phyloP scores from a whole-genome alignment of 352 stramenopile genomes.

The Elongisporangium anandrum region DNA sequence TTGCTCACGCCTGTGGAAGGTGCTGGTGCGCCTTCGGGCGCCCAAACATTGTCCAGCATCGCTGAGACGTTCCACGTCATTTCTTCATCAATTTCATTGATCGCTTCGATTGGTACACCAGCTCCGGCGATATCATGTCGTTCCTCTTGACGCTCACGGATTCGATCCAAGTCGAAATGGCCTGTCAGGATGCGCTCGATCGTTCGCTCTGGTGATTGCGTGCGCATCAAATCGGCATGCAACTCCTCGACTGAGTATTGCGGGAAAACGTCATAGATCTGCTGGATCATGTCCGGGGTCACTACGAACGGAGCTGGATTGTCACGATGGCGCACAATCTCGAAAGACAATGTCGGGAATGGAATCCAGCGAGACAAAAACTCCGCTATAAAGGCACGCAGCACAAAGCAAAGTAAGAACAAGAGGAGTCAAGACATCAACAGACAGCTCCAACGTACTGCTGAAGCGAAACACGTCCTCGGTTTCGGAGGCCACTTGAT shows the following conservation, averaged over 20 bases:
- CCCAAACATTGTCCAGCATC: conserved; percentile 25
- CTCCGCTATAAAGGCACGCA: conserved; percentile 36
- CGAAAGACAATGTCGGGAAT: conserved; percentile 71
- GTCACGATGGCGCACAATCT: conserved; percentile 59
- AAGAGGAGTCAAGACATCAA: not conserved
- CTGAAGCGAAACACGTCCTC: conserved; percentile 73
- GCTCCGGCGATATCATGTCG: conserved; percentile 14
- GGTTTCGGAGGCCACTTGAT: conserved; percentile 1
- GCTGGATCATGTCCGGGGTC: conserved; percentile 66
- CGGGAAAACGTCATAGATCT: conserved; percentile 72
- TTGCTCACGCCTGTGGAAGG: conserved; percentile 1
- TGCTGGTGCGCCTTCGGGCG: not conserved
- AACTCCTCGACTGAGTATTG: conserved; percentile 62
- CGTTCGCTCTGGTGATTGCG: conserved; percentile 57
- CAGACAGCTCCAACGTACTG: conserved; percentile 36
- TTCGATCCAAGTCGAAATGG: conserved; percentile 32
- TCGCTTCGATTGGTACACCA: conserved; percentile 24
- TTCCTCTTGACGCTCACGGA: conserved; percentile 13
- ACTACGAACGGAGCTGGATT: conserved; percentile 34
- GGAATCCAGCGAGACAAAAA: conserved; percentile 68
- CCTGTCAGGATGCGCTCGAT: conserved; percentile 72
- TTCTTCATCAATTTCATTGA: conserved; percentile 33
- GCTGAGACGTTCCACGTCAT: conserved; percentile 35
- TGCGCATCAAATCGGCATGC: conserved; percentile 42
- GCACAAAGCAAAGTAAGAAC: conserved; percentile 7